These are phyloP conservation scores for Argentina anserina DNA, from an alignment of 306 rosid species.

Conservation along the genomic window DNA sequence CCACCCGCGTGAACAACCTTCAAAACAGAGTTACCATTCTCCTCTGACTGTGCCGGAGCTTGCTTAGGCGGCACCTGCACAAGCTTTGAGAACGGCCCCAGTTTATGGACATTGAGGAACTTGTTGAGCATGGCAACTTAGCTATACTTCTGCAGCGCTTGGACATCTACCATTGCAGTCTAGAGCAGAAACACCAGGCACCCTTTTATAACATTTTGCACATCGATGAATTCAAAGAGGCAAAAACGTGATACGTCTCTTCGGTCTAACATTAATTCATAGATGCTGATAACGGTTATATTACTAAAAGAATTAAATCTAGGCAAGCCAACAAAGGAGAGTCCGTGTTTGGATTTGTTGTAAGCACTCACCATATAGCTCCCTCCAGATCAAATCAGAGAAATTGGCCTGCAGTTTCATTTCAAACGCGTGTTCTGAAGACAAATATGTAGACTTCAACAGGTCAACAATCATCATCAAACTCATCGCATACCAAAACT, in stretches of 20 bases:
- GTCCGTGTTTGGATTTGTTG: not conserved
- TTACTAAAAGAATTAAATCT: not conserved
- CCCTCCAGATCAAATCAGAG: not conserved
- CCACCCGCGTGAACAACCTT: conserved; percentile 34
- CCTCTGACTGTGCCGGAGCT: not conserved
- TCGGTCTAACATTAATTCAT: not conserved
- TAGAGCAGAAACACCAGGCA: not conserved
- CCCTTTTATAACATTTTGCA: not conserved
- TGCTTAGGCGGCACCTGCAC: not conserved
- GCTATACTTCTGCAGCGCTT: not conserved
- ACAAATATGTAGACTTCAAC: not conserved
- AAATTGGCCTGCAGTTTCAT: conserved; percentile 3
- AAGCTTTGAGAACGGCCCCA: not conserved
- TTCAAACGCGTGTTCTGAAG: not conserved
- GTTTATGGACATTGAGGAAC: conserved; percentile 11
- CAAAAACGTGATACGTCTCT: not conserved
- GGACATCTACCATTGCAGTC: not conserved
- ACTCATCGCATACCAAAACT: not conserved
- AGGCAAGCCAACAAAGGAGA: not conserved
- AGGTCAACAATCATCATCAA: not conserved
- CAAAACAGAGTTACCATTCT: not conserved
- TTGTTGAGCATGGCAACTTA: conserved; percentile 14
- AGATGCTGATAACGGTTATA: not conserved
- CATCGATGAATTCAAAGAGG: conserved; percentile 8
- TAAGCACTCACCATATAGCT: not conserved